A percentile compares a stretch with the other conserved stretches of the same genome.
phyloP scores from a whole-genome alignment of 2,329 filamentous ascomycete genomes.

The Cladosporium austrohemisphaericum region DNA sequence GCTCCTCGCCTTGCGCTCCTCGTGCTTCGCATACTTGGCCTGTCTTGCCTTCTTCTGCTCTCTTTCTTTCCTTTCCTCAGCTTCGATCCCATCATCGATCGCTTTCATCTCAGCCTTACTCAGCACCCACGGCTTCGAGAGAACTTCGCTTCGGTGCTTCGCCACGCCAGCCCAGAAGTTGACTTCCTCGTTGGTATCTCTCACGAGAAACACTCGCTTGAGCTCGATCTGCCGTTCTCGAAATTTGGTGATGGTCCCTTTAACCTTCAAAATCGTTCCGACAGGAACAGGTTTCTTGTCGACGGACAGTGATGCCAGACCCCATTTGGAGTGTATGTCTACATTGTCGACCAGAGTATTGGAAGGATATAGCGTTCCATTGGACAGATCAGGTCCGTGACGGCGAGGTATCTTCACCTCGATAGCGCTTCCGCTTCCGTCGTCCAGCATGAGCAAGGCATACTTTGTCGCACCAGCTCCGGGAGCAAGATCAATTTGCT shows the following conservation, averaged over 20 bases:
- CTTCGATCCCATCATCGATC: constrained; percentile 37
- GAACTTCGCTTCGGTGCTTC: constrained; percentile 47
- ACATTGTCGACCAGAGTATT: constrained; percentile 39
- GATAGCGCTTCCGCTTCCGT: constrained; percentile 57
- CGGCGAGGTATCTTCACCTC: constrained; percentile 51
- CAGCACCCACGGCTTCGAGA: constrained; percentile 54
- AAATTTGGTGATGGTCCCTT: constrained; percentile 55
- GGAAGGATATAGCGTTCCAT: constrained; percentile 19
- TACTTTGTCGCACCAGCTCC: constrained; percentile 37
- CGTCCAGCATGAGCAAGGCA: constrained; percentile 55
- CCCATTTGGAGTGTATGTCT: constrained; percentile 34
- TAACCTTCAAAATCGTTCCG: constrained; percentile 53
- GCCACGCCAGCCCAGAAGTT: constrained; percentile 51
- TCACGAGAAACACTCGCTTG: constrained; percentile 49
- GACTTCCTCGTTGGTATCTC: constrained; percentile 53
- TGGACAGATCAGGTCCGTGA: constrained; percentile 22
- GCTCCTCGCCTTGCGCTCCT: constrained; percentile 31
- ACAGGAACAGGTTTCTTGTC: constrained; percentile 37
- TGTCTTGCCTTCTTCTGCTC: constrained; percentile 34
- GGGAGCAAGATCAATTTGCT: constrained; percentile 38
- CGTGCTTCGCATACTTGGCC: constrained; percentile 35
- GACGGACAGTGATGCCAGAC: constrained; percentile 44
- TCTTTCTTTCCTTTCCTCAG: constrained; percentile 34
- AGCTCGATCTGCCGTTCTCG: constrained; percentile 51
- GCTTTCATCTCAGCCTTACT: constrained; percentile 40